Evolutionary conservation across 1,284 basidiomycete species (phyloP), one percentile per base, ranked within the genome.

Genomic region (Apiotrichum porosum): DNA sequence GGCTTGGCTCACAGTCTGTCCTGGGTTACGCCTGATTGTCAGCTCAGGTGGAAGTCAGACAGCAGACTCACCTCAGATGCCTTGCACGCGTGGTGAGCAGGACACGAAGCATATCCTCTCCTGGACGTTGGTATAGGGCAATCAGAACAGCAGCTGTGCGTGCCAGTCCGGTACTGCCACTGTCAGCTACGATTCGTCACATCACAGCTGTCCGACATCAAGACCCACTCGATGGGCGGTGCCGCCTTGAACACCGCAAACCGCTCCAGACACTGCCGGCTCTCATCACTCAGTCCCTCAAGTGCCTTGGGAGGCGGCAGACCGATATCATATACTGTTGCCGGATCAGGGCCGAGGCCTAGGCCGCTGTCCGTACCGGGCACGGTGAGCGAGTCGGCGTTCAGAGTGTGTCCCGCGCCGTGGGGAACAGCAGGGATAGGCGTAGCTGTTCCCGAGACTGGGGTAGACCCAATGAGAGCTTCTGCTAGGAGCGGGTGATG

Each of bases 31-130:
- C n/a, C 47, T 49, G 42, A 4, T 4, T 10, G 40, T 49, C 24
- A 49, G 47, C 36, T 38, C n/a, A 4, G 0, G 30, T 18, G 22
- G 4, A n/a, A 30, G 17, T 17, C n/a, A 19, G 8, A 23, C 23
- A 24, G 10, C 6, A 4, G 2, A 57, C 63, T 53, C 31, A 68
- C 47, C 88, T 77, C 19, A 92, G 75, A 5, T 77, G 72, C 69
- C 86, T 88, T 2, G 87, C 86, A 12, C 89, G 79, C 2, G 88
- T 92, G 0, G 89, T 92, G 39, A 92, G 75, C 14, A 92, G 75
- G 2, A 92, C 88, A 13, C 83, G 80, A 4, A 92, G 73, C 17
- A 63, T 56, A 17, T 61, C 55, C 37, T 79, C 69, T 10, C 79
- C 83, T 3, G 76, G 76, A 22, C 79, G 73, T 65, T 90, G 84